A percentile compares a stretch with the other conserved stretches of the same genome.
Conservation (phyloP, 202 grass and related monocot species). For the Zizania palustris region DNA sequence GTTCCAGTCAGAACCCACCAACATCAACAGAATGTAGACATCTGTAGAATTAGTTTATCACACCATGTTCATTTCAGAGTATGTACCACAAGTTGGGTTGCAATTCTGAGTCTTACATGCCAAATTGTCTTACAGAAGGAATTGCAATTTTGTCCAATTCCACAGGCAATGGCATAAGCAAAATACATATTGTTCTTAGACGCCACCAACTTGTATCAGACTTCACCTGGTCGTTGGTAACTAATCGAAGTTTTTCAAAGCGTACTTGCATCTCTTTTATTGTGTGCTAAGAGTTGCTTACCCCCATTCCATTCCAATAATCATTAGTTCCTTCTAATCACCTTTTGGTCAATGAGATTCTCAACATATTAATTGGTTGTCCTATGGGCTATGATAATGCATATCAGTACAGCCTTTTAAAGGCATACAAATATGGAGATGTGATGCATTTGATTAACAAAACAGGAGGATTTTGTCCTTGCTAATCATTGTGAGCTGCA, state of each 20-base stretch:
- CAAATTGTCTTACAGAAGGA: background rate
- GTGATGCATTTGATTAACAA: conserved; percentile 39
- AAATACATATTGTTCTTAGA: background rate
- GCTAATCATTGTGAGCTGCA: conserved; percentile 19
- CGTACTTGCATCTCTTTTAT: conserved; percentile 4
- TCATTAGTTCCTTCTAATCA: conserved; percentile 32
- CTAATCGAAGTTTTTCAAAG: background rate
- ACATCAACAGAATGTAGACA: background rate
- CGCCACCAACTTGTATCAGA: background rate
- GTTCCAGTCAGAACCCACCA: conserved; percentile 24
- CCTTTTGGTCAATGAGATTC: conserved; percentile 2
- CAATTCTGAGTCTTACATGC: background rate
- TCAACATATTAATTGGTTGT: conserved; percentile 27
- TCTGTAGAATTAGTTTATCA: background rate
- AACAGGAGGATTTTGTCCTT: conserved; percentile 16
- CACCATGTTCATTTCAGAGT: background rate
- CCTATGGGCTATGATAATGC: conserved; percentile 17
- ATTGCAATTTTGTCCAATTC: conserved; percentile 6
- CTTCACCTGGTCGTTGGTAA: conserved; percentile 4
- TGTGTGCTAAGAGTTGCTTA: background rate
- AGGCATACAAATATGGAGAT: background rate
- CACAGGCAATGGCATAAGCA: conserved; percentile 22
- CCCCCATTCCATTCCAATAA: background rate
- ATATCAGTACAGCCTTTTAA: conserved; percentile 6
- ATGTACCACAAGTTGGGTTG: background rate